Evolutionary conservation across 345 rosid genomes (phyloP), one percentile per base, ranked within the genome.

Genomic region (Gossypium anomalum): DNA sequence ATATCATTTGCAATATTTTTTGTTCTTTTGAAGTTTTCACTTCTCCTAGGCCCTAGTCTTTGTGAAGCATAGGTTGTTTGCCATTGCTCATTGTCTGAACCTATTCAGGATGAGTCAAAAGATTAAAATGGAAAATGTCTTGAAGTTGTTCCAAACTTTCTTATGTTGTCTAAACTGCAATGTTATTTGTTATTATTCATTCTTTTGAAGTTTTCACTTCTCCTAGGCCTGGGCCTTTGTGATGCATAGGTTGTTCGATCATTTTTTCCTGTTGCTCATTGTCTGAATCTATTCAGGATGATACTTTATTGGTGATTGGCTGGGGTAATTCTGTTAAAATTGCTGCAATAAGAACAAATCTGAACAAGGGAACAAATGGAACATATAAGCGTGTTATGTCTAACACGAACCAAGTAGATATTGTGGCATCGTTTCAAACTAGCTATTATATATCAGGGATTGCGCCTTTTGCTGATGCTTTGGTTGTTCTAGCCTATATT

Each of bases 391-490:
- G 72, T 19, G 78, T 83, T 68, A 86, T 86, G 44, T 85, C 96
- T 79, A 86, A 89, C 76, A 64, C 83, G 84, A 93, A 87, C 77
- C 87, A 89, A 83, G 99, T 93, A 82, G 98, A 96, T 83, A 89
- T 93, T 74, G 98, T 96, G 83, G 98, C 97, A 72, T 91, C 98
- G 64, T 93, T 96, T 77, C 98, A 96, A 78, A 93, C 99, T 72
- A 93, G 94, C 93, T 96, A 93, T 84, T 89, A 84, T 82, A 89
- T 96, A 85, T 96, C 99, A 59, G 99, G 99, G 86, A 89, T 96
- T 88, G 97, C 99, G 84, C 99, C 99, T 49, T 96, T 96, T 87
- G 98, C 97, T 71, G 99, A 96, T 86, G 83, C 93, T 79, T 86
- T 96, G 88, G 99, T 96, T 84, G 90, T 96, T 82, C 90, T 96